Base-by-base conservation (phyloP, 2,329 filamentous ascomycete species). In the Trichoderma brevicompactum region DNA sequence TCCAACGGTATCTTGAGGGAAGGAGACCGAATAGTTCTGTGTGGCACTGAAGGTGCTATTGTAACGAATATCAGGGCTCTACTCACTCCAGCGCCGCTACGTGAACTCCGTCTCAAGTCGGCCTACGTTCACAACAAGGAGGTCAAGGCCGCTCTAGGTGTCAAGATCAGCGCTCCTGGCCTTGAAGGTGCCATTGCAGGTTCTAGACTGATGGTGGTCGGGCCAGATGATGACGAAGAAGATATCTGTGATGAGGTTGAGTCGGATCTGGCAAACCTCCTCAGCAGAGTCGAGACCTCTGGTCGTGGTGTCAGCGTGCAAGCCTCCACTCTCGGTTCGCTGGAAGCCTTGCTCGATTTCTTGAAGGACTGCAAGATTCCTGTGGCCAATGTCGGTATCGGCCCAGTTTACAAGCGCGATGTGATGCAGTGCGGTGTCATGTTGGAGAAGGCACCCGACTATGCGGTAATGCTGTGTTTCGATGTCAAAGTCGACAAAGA, bases 401-500 rank as follows among this genome's bases (percentile, higher is more conserved):
- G 95, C 54, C 95, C 95, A 2, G 94, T 99, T 44, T 98, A 92
- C 87, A 97, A 97, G 84, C 92, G 95, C 73, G 95, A 99, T 79
- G 92, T 99, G 63, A 95, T 98, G 86, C 94, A 89, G 88, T 85
- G 92, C 82, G 94, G 92, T 74, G 91, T 92, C 71, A 99, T 99
- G 95, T 78, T 98, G 74, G 95, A 99, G 80, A 98, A 97, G 82
- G 86, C 89, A 15, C 92, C 92, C 70, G 94, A 99, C 76, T 96
- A 89, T 72, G 95, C 95, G n/a, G 92, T 98, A 76, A 99, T 99
- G 95, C 88, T 99, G 58, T 98, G 95, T 78, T 99, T 99, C 85
- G 96, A 99, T 77, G 95, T 99, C 80, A 98, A 97, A 82, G 92
- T 99, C 15, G 95, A 99, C 81, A 98, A 97, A 79, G 95, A 99